Base-by-base conservation (phyloP, 2,329 filamentous ascomycete species). In the Elsinoe batatas region DNA sequence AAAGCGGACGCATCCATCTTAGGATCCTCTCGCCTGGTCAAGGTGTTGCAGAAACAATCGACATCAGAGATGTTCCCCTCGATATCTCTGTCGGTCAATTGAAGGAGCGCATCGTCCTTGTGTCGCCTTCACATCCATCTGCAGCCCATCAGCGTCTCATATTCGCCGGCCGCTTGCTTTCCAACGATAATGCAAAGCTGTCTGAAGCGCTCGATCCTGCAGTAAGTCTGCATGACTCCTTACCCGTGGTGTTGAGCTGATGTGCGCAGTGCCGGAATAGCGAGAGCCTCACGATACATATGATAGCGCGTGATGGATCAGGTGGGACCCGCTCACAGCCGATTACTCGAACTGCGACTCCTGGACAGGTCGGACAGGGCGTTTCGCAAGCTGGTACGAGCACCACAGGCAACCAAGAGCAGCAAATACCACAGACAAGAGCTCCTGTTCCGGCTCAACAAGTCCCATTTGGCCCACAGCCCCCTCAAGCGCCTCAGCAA, bases 131-230 rank as follows among this genome's bases (percentile, higher is more conserved):
- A 30, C 69, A 70, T 55, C 75, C 77, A 32, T 53, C 67, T 7
- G 70, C 74, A 0, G 65, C 71, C 15, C 65, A 71, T 42, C 81
- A 83, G 68, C 73, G 79, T 42, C 65, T 84, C 57, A 81, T 84
- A 17, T 82, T 81, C 61, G 69, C 74, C 50, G 81, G 81, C 17
- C 72, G 76, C 56, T 73, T 76, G 26, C 71, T 83, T 5, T 64
- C 72, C 5, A 71, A 77, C 59, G 72, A 78, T 57, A 67, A 69
- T 18, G 72, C 74, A 36, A 76, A 71, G 0, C 65, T 84, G 56
- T 67, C 68, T 30, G 69, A 73, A 35, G 69, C 81, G 3, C 71
- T 84, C 58, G 76, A 77, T 38, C 69, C 74, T 32, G 70, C 74
- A 59, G 79, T 81, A 64, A 64, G 53, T 18, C 17, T 8, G 13